These are phyloP conservation scores for Ceratocystis cacaofunesta DNA, from an alignment of 2,329 filamentous ascomycete species.

Conservation along the genomic window DNA sequence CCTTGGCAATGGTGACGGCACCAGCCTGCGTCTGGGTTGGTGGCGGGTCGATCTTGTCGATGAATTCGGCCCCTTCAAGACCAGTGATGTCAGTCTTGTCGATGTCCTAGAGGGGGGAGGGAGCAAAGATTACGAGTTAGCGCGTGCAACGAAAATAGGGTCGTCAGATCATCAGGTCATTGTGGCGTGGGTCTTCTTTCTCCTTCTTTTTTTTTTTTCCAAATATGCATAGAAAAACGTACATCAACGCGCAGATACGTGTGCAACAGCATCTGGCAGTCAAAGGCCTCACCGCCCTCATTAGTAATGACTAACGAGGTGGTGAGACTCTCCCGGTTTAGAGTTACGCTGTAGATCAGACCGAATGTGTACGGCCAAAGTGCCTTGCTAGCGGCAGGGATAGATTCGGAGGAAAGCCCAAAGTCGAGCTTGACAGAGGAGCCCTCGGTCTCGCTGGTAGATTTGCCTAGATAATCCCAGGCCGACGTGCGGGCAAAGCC, in stretches of 20 bases:
- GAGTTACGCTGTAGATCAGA: constrained; percentile 81
- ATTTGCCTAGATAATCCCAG: constrained; percentile 93
- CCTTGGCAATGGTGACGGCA: constrained; percentile 53
- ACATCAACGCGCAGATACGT: constrained; percentile 77
- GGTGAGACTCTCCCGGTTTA: constrained; percentile 58
- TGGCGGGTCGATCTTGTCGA: constrained; percentile 64
- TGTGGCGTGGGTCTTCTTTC: too few species aligned
- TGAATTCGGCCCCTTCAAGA: constrained; percentile 60
- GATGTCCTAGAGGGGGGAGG: constrained; percentile 50
- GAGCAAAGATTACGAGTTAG: background rate
- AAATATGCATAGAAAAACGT: constrained; percentile 24
- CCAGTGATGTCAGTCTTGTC: constrained; percentile 55
- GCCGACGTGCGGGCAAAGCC: constrained; percentile 79
- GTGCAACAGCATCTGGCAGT: constrained; percentile 84
- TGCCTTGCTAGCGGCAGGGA: constrained; percentile 51
- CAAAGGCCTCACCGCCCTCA: constrained; percentile 65
- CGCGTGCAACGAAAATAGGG: background rate
- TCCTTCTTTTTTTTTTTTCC: too few species aligned
- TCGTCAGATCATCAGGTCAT: too few species aligned
- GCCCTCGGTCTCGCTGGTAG: constrained; percentile 34
- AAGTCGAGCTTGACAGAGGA: constrained; percentile 85
- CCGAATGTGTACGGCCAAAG: constrained; percentile 81
- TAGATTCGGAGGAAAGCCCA: constrained; percentile 60
- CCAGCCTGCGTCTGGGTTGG: constrained; percentile 50
- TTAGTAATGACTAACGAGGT: constrained; percentile 82